These are phyloP conservation scores for Fusarium dimerum DNA, from an alignment of 2,329 filamentous ascomycete genomes.

Conservation along the genomic window DNA sequence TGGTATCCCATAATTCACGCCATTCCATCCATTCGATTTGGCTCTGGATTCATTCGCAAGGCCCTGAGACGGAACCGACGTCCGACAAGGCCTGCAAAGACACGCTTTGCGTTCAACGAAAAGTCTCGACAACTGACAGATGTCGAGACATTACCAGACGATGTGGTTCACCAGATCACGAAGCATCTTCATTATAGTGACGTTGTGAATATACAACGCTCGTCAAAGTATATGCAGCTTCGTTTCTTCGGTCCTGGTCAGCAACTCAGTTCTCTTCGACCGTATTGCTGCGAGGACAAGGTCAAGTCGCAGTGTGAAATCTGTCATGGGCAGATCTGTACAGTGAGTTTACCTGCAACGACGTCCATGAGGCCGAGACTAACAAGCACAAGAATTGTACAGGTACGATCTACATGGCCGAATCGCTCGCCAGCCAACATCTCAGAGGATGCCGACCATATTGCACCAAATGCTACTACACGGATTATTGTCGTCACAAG, in stretches of 20 bases:
- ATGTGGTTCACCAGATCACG: neutral
- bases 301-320: neutral
- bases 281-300: neutral
- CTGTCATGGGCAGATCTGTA: slow-evolving; percentile 1
- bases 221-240: neutral
- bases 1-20: too few species aligned
- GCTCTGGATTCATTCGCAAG: too few species aligned
- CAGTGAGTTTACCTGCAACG: neutral
- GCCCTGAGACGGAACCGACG: neutral
- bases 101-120: neutral
- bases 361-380: neutral
- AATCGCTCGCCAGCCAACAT: neutral
- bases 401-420: neutral
- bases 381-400: neutral
- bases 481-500: neutral
- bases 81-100: neutral
- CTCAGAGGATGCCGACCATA: neutral
- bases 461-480: slow-evolving; percentile 3
- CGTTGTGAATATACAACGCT: neutral
- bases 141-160: neutral
- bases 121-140: neutral
- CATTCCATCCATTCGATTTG: too few species aligned
- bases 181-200: neutral
- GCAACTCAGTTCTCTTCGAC: neutral
- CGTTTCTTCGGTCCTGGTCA: neutral